phyloP scores from a whole-genome alignment of 306 rosid species.

The Urtica urens region DNA sequence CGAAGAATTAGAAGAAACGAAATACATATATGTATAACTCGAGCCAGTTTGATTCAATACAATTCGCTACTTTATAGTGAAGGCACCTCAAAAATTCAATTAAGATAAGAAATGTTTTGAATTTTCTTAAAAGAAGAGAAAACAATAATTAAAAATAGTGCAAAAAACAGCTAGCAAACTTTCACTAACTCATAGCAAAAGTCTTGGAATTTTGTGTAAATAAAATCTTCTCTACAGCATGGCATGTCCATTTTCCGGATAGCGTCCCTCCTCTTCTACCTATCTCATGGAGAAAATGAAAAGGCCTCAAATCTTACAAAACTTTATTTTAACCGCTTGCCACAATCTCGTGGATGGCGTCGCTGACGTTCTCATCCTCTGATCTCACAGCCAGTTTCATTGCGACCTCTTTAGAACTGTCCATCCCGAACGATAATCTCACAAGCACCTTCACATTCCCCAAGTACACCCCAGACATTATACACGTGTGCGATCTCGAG shows the following conservation, averaged over 20 bases:
- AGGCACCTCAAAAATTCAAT: slow-evolving; percentile 38
- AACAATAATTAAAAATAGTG: background rate
- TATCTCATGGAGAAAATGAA: slow-evolving; percentile 19
- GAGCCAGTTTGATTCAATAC: background rate
- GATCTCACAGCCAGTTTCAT: slow-evolving; percentile 90
- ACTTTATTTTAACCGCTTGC: slow-evolving; percentile 61
- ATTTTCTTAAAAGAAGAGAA: background rate
- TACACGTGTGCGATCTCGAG: slow-evolving; percentile 83
- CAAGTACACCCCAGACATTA: slow-evolving; percentile 70
- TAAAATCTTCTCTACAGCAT: slow-evolving; percentile 36
- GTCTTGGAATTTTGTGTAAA: slow-evolving; percentile 10
- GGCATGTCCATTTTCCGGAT: slow-evolving; percentile 24
- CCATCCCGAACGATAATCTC: slow-evolving; percentile 74
- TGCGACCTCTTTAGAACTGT: slow-evolving; percentile 83
- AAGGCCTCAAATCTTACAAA: slow-evolving; percentile 19
- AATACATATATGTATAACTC: background rate
- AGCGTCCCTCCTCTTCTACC: slow-evolving; percentile 16
- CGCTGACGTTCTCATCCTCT: slow-evolving; percentile 59
- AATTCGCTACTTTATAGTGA: slow-evolving; percentile 12
- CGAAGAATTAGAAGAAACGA: no score
- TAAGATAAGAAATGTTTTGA: slow-evolving; percentile 21
- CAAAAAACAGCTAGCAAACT: background rate
- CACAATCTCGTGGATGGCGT: slow-evolving; percentile 81
- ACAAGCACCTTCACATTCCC: slow-evolving; percentile 81
- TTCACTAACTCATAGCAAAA: slow-evolving; percentile 1